Conservation (phyloP, 768 basidiomycete species). For the Lactarius hatsudake region DNA sequence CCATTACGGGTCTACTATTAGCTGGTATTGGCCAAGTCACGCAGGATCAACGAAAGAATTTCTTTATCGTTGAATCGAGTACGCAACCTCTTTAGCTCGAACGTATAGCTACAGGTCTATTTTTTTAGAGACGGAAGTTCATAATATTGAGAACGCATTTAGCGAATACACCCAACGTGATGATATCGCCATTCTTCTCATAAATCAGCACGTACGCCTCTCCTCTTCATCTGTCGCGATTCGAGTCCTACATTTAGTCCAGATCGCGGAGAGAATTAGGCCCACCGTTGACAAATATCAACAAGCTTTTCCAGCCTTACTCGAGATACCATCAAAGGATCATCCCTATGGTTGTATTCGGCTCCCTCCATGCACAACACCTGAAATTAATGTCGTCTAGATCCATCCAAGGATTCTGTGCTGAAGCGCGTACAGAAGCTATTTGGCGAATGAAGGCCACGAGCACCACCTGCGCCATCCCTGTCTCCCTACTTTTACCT, state of each 20-base stretch:
- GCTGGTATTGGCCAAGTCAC: conserved; percentile 94
- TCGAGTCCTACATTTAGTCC: conserved; percentile 22
- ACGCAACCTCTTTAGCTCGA: conserved; percentile 6
- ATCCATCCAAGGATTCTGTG: conserved; percentile 93
- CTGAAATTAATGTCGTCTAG: conserved; percentile 42
- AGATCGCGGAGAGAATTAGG: conserved; percentile 97
- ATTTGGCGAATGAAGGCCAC: conserved; percentile 70
- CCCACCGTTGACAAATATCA: conserved; percentile 94
- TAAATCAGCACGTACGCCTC: conserved; percentile 90
- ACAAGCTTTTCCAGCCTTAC: conserved; percentile 91
- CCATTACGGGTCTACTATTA: conserved; percentile 91
- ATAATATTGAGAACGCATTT: conserved; percentile 88
- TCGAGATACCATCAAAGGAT: conserved; percentile 98
- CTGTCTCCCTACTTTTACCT: neutral
- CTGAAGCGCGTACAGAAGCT: conserved; percentile 96
- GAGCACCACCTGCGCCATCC: neutral
- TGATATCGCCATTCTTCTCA: conserved; percentile 94
- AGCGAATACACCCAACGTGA: conserved; percentile 92
- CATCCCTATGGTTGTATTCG: conserved; percentile 84
- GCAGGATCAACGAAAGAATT: conserved; percentile 94
- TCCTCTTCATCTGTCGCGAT: conserved; percentile 6
- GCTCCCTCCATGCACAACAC: conserved; percentile 12
- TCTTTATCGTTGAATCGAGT: conserved; percentile 94
- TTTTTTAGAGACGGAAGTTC: conserved; percentile 78
- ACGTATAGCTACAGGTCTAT: neutral